Evolutionary conservation across 2,329 filamentous ascomycete species (phyloP), one percentile per base, ranked within the genome.

Genomic region (Tympanopsis confertula): DNA sequence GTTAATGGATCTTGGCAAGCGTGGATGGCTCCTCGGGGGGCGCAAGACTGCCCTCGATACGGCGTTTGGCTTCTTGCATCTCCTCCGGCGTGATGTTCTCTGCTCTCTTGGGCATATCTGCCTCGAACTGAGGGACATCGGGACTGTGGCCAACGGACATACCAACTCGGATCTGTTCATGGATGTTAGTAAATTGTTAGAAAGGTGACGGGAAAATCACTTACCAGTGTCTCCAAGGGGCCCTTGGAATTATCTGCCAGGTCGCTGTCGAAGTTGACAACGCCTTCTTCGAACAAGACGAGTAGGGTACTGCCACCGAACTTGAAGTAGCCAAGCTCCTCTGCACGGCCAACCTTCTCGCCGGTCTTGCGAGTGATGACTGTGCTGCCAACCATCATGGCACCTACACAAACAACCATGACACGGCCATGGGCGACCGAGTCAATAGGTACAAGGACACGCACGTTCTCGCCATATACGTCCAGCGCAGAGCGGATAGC

Each of bases 351-450:
- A 4, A 98, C 89, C 38, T 78, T 66, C 22, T 94, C 86, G 20
- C 88, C 89, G 13, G 78, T 70, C 42, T 84, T 74, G 19, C 86
- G 78, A 1, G 91, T 96, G 50, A 98, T 98, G 42, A 96, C 82
- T 0, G 91, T 98, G 59, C 87, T 94, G 35, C 91, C 91, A 2
- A 98, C 91, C 91, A 98, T 96, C 91, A 98, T 98, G 37, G 91
- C 91, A 41, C 91, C 91, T 4, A 98, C 85, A 50, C 91, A 98
- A 39, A 98, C 78, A 39, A 94, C 85, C 86, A 96, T 98, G 41
- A 98, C 91, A 12, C 88, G 76, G 1, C 91, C 91, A 56, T 94
- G 86, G 18, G 71, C 64, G n/a, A 78, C 75, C 14, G 83, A 89
- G 54, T 98, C 88, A 45, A 98, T 94, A 0, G 91, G 91, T 24